These are phyloP conservation scores for Rehmannia glutinosa DNA, from an alignment of 257 asterid species.

Conservation along the genomic window DNA sequence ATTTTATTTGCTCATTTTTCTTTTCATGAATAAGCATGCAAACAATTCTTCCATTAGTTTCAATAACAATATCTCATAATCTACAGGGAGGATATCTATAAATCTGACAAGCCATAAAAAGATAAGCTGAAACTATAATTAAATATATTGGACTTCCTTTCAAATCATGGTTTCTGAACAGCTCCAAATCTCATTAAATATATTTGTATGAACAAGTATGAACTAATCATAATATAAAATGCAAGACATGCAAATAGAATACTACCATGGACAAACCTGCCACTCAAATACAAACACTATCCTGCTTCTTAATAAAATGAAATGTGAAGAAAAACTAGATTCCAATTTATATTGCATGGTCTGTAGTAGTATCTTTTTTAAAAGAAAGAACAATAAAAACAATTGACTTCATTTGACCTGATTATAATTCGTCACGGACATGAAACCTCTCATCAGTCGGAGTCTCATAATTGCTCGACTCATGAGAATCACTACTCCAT, in stretches of 20 bases:
- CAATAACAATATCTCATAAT: background rate
- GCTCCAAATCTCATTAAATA: no score
- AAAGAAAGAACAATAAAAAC: background rate
- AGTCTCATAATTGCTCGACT: constrained; percentile 35
- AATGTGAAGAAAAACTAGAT: background rate
- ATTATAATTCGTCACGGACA: constrained; percentile 54
- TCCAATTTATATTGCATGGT: background rate
- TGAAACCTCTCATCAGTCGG: constrained; percentile 38
- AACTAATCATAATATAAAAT: no score
- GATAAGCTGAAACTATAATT: background rate
- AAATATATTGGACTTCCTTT: no score
- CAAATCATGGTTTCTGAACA: no score
- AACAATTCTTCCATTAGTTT: background rate
- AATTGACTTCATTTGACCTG: constrained; percentile 23
- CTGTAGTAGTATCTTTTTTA: no score
- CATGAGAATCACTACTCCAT: constrained; percentile 29
- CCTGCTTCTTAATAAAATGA: background rate
- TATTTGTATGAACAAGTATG: no score
- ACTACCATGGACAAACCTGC: no score
- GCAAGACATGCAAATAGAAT: no score
- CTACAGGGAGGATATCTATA: background rate
- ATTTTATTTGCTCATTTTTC: background rate
- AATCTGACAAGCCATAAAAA: constrained; percentile 3
- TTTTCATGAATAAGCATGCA: no score
- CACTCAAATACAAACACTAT: no score